Conservation (phyloP, 2,329 filamentous ascomycete species). For the Alternaria sp. region DNA sequence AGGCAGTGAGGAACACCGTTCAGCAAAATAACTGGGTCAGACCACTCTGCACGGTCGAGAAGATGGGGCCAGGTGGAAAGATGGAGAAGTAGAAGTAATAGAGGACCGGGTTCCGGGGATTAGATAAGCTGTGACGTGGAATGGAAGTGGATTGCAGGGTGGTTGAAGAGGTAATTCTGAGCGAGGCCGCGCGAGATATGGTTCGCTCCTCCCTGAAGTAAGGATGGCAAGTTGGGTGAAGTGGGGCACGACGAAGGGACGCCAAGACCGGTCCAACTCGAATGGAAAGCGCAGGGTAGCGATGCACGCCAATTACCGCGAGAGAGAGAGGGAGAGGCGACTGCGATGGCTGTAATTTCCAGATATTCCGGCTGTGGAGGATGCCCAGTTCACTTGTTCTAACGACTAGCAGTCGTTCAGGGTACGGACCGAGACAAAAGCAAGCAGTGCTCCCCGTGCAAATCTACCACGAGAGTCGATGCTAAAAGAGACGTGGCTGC, state of each 20-base stretch:
- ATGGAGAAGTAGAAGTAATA: constrained; percentile 14
- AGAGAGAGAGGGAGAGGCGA: not conserved
- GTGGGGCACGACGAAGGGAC: constrained; percentile 34
- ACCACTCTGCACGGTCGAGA: not conserved
- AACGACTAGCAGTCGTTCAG: constrained; percentile 33
- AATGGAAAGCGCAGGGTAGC: constrained; percentile 29
- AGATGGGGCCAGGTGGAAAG: constrained; percentile 14
- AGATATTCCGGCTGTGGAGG: constrained; percentile 19
- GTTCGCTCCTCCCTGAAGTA: constrained; percentile 31
- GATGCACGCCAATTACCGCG: constrained; percentile 3
- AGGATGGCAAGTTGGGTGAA: constrained; percentile 32
- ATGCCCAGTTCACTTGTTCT: constrained; percentile 27
- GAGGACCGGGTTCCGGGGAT: not conserved
- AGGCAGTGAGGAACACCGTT: constrained; percentile 8
- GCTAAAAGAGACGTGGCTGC: constrained; percentile 47
- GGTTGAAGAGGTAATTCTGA: constrained; percentile 20
- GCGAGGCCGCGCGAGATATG: constrained; percentile 19
- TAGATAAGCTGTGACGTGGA: constrained; percentile 26
- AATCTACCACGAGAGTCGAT: constrained; percentile 36
- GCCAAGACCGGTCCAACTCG: constrained; percentile 28
- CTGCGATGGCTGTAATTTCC: not conserved
- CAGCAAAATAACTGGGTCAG: constrained; percentile 2
- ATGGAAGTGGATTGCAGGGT: constrained; percentile 16
- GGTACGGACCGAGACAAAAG: constrained; percentile 36
- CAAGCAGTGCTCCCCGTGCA: constrained; percentile 31